Evolutionary conservation across 2,329 filamentous ascomycete species (phyloP).

Genomic region (Colletotrichum eremochloae): DNA sequence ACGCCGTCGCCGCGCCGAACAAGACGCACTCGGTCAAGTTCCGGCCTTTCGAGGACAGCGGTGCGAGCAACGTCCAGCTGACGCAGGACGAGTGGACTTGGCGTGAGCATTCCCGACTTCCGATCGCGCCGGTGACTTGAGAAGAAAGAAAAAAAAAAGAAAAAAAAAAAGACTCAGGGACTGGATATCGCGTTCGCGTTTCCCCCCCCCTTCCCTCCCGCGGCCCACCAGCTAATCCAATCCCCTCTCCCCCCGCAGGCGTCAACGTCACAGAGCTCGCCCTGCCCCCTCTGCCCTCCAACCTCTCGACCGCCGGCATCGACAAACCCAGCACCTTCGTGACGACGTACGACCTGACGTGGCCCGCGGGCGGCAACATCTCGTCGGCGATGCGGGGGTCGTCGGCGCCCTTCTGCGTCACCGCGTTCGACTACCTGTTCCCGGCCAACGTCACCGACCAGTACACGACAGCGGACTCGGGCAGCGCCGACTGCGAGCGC

Average conservation of each 20-base stretch:
- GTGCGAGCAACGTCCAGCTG: neutral
- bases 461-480: slow-evolving; percentile 5
- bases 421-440: slow-evolving; percentile 24
- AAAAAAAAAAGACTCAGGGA: no score
- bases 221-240: neutral
- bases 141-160: no score
- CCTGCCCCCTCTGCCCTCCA: neutral
- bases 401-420: slow-evolving; percentile 24
- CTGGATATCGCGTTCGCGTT: no score
- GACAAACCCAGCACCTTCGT: slow-evolving; percentile 10
- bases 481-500: slow-evolving; percentile 16
- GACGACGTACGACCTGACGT: slow-evolving; percentile 26
- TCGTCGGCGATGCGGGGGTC: slow-evolving; percentile 4
- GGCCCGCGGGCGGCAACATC: slow-evolving; percentile 17
- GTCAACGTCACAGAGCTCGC: slow-evolving; percentile 24
- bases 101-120: neutral
- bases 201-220: no score
- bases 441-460: slow-evolving; percentile 34
- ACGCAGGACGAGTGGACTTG: slow-evolving; percentile 19
- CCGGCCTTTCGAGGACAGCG: neutral
- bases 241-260: neutral
- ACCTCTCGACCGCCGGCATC: neutral
- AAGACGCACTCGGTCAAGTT: slow-evolving; percentile 7
- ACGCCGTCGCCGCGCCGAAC: slow-evolving; percentile 1
- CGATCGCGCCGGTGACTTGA: neutral